Evolutionary conservation across 495 filamentous ascomycete species (phyloP).

Genomic region (Xylaria flabelliformis): DNA sequence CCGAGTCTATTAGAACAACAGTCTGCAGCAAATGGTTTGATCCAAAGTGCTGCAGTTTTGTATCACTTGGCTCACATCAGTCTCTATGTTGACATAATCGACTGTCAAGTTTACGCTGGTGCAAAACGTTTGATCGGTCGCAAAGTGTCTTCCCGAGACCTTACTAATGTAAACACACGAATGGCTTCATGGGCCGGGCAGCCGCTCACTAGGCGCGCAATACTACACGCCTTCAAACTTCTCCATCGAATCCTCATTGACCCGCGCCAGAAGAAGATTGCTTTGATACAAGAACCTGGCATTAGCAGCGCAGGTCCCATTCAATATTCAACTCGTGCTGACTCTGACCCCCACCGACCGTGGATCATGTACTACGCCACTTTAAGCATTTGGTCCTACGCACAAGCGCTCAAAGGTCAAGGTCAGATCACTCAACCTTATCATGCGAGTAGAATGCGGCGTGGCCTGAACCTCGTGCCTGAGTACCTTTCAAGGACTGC

Average conservation of each 20-base stretch:
- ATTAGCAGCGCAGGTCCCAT: conserved; percentile 38
- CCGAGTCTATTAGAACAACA: conserved; percentile 47
- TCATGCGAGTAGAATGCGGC: conserved; percentile 13
- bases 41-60: conserved; percentile 83
- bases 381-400: conserved; percentile 92
- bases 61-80: conserved; percentile 96
- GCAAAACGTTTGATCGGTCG: conserved; percentile 83
- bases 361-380: conserved; percentile 97
- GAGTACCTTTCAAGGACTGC: conserved; percentile 53
- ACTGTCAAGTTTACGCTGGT: conserved; percentile 93
- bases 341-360: conserved; percentile 87
- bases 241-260: conserved; percentile 78
- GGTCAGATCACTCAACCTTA: conserved; percentile 35
- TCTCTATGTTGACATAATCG: conserved; percentile 90
- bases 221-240: conserved; percentile 89
- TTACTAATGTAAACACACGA: conserved; percentile 74
- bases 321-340: conserved; percentile 80
- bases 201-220: conserved; percentile 83
- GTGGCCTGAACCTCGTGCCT: conserved; percentile 32
- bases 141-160: conserved; percentile 81
- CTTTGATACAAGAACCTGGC: conserved; percentile 30
- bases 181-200: conserved; percentile 88
- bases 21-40: conserved; percentile 73
- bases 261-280: conserved; percentile 44
- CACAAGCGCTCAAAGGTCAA: conserved; percentile 75